phyloP scores from a whole-genome alignment of 305 asterid species.

The Caryopteris hybrid region DNA sequence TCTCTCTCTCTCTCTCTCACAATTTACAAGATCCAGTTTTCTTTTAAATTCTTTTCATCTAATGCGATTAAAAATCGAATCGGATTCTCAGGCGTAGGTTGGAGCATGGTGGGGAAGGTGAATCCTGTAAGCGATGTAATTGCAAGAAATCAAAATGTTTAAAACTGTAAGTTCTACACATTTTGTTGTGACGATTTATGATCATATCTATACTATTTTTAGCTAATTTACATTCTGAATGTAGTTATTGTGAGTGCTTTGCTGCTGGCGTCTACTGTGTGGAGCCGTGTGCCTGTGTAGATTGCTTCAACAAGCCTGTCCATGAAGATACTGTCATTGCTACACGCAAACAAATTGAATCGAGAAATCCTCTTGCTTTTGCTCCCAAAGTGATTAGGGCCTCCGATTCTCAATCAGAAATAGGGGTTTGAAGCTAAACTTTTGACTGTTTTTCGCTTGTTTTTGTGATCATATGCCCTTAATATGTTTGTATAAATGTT shows the following conservation, averaged over 20 bases:
- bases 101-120: slow-evolving; percentile 56
- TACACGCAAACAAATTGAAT: slow-evolving; percentile 89
- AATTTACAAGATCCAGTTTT: neutral
- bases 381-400: slow-evolving; percentile 87
- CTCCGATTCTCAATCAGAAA: slow-evolving; percentile 47
- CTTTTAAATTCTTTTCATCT: neutral
- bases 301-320: slow-evolving; percentile 85
- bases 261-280: slow-evolving; percentile 95
- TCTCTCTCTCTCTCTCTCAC: neutral
- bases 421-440: slow-evolving; percentile 36
- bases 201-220: neutral
- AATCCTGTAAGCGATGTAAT: slow-evolving; percentile 81
- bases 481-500: neutral
- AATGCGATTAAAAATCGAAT: slow-evolving; percentile 11
- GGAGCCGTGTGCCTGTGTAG: slow-evolving; percentile 95
- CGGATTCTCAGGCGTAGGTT: slow-evolving; percentile 47
- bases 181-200: neutral
- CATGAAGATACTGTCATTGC: slow-evolving; percentile 90
- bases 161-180: slow-evolving; percentile 67
- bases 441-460: neutral
- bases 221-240: slow-evolving; percentile 15
- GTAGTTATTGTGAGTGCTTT: slow-evolving; percentile 95
- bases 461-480: neutral
- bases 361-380: slow-evolving; percentile 94
- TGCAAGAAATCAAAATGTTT: slow-evolving; percentile 97